Evolutionary conservation across 768 basidiomycete species (phyloP), one percentile per base, ranked within the genome.

Genomic region (Daedalea quercina): DNA sequence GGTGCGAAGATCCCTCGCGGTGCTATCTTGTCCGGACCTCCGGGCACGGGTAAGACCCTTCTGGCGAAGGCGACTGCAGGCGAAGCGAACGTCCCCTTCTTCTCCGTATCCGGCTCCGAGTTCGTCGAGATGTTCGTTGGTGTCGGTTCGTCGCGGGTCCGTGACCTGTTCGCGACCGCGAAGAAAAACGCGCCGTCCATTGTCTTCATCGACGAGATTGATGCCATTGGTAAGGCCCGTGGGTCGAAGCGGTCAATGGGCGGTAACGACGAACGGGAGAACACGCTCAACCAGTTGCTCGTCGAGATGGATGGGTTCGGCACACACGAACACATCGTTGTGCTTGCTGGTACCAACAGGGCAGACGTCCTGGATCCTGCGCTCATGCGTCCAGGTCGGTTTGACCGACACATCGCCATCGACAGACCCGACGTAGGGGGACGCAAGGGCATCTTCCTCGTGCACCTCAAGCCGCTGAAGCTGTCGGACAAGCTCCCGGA

Each of bases 101-200:
- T 97, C 54, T 95, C 93, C 22, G 96, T 98, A 40, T 97, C 95
- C 44, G 96, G 96, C 47, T 98, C 95, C 41, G 96, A 99, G 67
- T 98, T 99, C 66, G 94, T 99, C 55, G 96, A 99, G 73, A 97
- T 98, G 94, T 99, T 98, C 66, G 96, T 99, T 60, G 96, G 96
- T 70, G 96, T 98, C 48, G 96, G 96, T 53, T 94, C 96, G 2
- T 94, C 93, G 3, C 84, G 96, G 57, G 96, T 99, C 11, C 85
- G 96, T 45, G 96, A 99, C 70, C 83, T 99, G 41, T 99, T 99
- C 69, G 89, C 94, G 31, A 94, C 89, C 3, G 96, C 96, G 44
- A 94, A 90, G 80, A 97, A 97, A 76, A 82, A 96, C 65, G 94
- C 96, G 0, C 96, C 96, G 0, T 94, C 92, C 66, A 99, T 99